These are phyloP conservation scores for Durio zibethinus DNA, from an alignment of 345 rosid genomes.

Conservation along the genomic window DNA sequence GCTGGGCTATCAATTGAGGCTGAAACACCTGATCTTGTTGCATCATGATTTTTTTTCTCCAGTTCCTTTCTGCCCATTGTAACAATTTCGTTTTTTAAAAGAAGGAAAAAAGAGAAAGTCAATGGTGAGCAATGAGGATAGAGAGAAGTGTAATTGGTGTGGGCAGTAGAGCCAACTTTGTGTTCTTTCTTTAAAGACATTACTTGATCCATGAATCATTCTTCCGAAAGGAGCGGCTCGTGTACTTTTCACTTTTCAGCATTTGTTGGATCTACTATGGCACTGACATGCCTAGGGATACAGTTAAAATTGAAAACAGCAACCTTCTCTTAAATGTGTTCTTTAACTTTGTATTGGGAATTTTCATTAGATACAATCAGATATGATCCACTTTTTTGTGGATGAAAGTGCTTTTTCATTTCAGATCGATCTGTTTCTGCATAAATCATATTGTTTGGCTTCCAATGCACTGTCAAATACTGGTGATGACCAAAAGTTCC, in stretches of 20 bases:
- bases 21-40: constrained; percentile 96
- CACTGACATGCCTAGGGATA: constrained; percentile 7
- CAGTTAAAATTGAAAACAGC: neutral
- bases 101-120: neutral
- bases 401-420: constrained; percentile 8
- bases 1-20: constrained; percentile 89
- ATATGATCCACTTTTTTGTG: constrained; percentile 11
- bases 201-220: neutral
- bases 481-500: neutral
- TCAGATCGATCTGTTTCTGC: neutral
- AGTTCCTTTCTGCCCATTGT: constrained; percentile 20
- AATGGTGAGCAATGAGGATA: neutral
- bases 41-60: constrained; percentile 37
- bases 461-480: neutral
- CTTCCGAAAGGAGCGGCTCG: constrained; percentile 6
- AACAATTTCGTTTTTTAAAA: constrained; percentile 11
- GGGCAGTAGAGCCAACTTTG: constrained; percentile 12
- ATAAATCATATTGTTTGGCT: neutral
- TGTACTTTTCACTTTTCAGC: constrained; percentile 5
- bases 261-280: constrained; percentile 12
- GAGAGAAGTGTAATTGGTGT: neutral
- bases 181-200: constrained; percentile 1
- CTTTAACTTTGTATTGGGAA: constrained; percentile 3
- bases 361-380: constrained; percentile 10
- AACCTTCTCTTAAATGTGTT: neutral